Evolutionary conservation across 2,329 filamentous ascomycete species (phyloP), one percentile per base, ranked within the genome.

Genomic region (Calonectria fujianensis): DNA sequence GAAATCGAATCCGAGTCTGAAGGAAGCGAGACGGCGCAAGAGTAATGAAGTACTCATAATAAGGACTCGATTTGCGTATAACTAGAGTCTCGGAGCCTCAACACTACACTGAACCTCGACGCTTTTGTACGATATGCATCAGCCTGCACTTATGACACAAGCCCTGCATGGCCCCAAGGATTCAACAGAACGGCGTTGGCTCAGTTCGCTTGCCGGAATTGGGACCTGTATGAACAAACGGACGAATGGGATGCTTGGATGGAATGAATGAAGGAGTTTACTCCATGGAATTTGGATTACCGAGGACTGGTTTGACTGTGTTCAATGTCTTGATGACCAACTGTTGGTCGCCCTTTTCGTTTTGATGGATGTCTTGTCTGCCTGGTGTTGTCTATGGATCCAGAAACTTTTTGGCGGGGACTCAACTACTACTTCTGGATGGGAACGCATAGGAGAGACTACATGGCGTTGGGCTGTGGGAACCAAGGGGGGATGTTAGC

Each of bases 1-100:
- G 63, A 75, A 13, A 11, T 63, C 16, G 71, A 75, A 9, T 64
- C 72, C 45, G 74, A 78, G 18, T 76, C 75, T 39, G 79, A 80
- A 57, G 80, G 80, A 52, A 82, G 79, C 57, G 82, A 82, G 31
- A 82, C 82, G 35, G 82, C 82, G 69, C 79, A 82, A 74, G 79
- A 80, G 74, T 76, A 50, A 70, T 9, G 18, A 57, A 20, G 10
- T 13, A 18, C n/a, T 48, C 24, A 11, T 64, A 65, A 32, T 39
- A 50, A 50, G 9, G 18, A 16, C 59, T 57, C 24, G 18, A 27
- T 37, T 50, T 41, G 24, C 48, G 69, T 10, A 32, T 57, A n/a
- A 45, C 6, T 35, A n/a, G 24, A 20, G 48, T 31, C 35, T 71
- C 16, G 18, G 52, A 59, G 37, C 13, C 32, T 61, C 8, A 59